These are phyloP conservation scores for Casaregolazyma suthepensis DNA, from an alignment of 1,139 yeast genomes.

Conservation along the genomic window DNA sequence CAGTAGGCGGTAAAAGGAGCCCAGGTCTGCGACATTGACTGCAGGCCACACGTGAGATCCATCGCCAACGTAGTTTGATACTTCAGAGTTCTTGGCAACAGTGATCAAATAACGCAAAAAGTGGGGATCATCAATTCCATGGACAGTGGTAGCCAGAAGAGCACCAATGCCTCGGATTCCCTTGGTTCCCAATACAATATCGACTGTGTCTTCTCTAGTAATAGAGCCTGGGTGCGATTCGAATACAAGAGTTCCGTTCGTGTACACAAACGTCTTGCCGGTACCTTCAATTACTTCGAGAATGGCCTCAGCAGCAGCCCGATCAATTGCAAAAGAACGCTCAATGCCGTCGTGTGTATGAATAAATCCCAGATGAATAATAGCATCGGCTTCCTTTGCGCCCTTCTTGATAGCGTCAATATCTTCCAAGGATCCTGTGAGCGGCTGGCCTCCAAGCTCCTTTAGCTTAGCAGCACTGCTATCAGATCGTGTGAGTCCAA, in stretches of 20 bases:
- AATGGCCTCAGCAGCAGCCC: slow-evolving; percentile 24
- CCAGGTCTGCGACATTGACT: slow-evolving; percentile 32
- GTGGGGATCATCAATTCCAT: slow-evolving; percentile 19
- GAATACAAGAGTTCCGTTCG: slow-evolving; percentile 2
- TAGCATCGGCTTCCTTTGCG: slow-evolving; percentile 32
- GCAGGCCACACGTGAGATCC: slow-evolving; percentile 33
- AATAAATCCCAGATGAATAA: slow-evolving; percentile 33
- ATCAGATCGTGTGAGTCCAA: slow-evolving; percentile 52
- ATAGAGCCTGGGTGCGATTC: background rate
- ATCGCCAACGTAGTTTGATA: slow-evolving; percentile 25
- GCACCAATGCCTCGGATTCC: background rate
- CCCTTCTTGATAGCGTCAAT: slow-evolving; percentile 26
- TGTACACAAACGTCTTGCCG: slow-evolving; percentile 16
- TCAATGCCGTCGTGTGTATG: slow-evolving; percentile 21
- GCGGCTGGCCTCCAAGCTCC: background rate
- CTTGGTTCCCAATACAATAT: background rate
- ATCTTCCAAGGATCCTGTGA: slow-evolving; percentile 26
- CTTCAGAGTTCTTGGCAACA: slow-evolving; percentile 18
- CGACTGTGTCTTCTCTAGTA: background rate
- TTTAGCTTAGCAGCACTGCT: slow-evolving; percentile 32
- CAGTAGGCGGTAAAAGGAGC: slow-evolving; percentile 25
- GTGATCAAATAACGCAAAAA: slow-evolving; percentile 20
- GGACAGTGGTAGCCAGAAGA: slow-evolving; percentile 7
- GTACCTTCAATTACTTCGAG: slow-evolving; percentile 26
- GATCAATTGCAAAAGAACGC: slow-evolving; percentile 20